Evolutionary conservation across 345 rosid species (phyloP), one percentile per base, ranked within the genome.

Genomic region (Mallotus nudiflorus): DNA sequence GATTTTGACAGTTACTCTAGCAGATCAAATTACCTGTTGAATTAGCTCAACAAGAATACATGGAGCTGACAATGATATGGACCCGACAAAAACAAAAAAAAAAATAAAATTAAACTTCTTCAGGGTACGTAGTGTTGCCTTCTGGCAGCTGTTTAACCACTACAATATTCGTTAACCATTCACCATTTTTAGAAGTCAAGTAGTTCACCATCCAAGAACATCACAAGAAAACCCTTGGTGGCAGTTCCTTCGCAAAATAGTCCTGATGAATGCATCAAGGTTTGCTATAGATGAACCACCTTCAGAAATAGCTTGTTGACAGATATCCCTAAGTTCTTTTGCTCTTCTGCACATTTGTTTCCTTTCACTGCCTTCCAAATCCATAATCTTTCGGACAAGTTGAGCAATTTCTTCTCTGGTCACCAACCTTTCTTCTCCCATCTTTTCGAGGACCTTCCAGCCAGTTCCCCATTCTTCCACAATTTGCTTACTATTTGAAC

Each of bases 391-490:
- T 50, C 33, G 35, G 11, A 73, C 61, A 6, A 66, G 18, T 35
- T 58, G n/a, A 14, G 66, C 53, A 22, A 66, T 35, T 27, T 66
- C 60, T 48, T 57, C 33, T 50, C 59, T 18, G 7, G 59, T 57
- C 14, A 66, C 39, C 56, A 53, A 40, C 44, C 20, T 24, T 27
- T 64, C 56, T 6, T 45, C 28, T 27, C 40, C 48, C 14, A n/a
- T 51, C 16, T 11, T 10, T 40, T 24, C 20, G 24, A 14, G 39
- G 19, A 45, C 44, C 18, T 48, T 55, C 61, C 75, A 25, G 3
- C 71, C 71, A 29, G 31, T 31, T 53, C 55, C 28, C 76, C 71
- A 73, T n/a, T 66, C 59, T 35, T 73, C 76, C 54, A 46, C 57
- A 58, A 73, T 66, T 52, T 31, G 59, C 28, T 37, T 66, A 31